Evolutionary conservation across 129 eudicot genomes (phyloP), one percentile per base, ranked within the genome.

Genomic region (Lonicera japonica): DNA sequence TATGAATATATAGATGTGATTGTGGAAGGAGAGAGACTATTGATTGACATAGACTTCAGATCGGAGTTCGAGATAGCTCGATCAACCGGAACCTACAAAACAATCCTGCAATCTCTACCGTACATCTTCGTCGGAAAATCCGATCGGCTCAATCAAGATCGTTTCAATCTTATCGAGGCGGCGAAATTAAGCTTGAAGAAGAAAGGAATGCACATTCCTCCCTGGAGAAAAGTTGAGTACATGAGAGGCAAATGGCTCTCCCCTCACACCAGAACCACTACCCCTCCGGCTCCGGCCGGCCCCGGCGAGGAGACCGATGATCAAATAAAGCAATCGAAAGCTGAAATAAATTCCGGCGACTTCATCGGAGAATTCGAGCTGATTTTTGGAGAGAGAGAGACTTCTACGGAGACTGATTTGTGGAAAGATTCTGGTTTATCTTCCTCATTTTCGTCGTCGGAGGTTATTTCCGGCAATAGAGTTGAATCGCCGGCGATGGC

Each of bases 11-110:
- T 89, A 39, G 95, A 89, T 66, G 96, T 80, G 41, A 71, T 82
- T 15, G 40, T 58, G 23, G 82, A 75, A 38, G 85, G 84, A 21
- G 91, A 83, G 38, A 77, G 95, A 38, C 1, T 50, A 6, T 10
- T 89, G n/a, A 77, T 89, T 58, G 96, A 89, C 53, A 61, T 85
- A 20, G 96, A 89, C 67, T 85, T 89, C 74, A 80, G 90, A 82
- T 89, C 96, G 41, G 96, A 89, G 70, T 89, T 89, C 63, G 96
- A 85, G 45, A 82, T 89, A 61, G 96, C 96, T 43, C 82, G 96
- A 54, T 82, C 96, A 12, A 89, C 96, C 1, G 77, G 76, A 14
- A 72, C 43, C n/a, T 89, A 89, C 72, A 89, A 80, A 65, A 48
- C 80, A 47, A 73, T 89, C 34, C 79, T 89, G 21, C 90, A 80